Evolutionary conservation across 2,329 filamentous ascomycete genomes (phyloP), one percentile per base, ranked within the genome.

Genomic region (Monilinia aucupariae): DNA sequence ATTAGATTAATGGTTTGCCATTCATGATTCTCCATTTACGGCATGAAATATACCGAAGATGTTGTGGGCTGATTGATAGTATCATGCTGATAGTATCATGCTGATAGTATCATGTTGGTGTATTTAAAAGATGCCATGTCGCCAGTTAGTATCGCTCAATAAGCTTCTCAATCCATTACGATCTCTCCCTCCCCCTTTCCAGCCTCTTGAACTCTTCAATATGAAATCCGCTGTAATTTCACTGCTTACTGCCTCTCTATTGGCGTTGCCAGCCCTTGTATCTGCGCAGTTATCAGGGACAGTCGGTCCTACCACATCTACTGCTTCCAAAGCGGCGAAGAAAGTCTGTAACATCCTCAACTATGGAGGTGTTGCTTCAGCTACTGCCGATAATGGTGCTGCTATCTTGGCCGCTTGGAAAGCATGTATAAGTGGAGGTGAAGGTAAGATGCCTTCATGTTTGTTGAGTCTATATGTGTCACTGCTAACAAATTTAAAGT

Each of bases 331-430:
- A 47, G 64, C 61, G 12, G 65, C 66, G 9, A 63, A n/a, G 8
- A 69, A 70, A 62, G 55, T 75, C 10, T 81, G 79, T 71, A 77
- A 78, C 68, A 78, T 81, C 50, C 73, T 78, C 52, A 67, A 75
- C 52, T 80, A 80, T 66, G 79, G 79, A 12, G 79, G 74, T n/a
- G 75, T 74, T 30, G 78, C 78, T 2, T 77, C 79, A 65, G 76
- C 76, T 59, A 72, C 74, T 13, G 79, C 77, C 0, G 79, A 81
- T 67, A 71, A 81, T 51, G 77, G 78, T 3, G 71, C 75, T 15
- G 75, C 79, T 12, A 73, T 81, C 25, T 72, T 72, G 1, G 70
- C 73, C 37, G 79, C 79, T 1, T 80, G 77, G 65, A 74, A 71
- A 8, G 78, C 74, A 12, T 81, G 79, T 71, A 77, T 77, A 59